Conservation (phyloP, 208 protist genomes). For the Crithidia fasciculata region DNA sequence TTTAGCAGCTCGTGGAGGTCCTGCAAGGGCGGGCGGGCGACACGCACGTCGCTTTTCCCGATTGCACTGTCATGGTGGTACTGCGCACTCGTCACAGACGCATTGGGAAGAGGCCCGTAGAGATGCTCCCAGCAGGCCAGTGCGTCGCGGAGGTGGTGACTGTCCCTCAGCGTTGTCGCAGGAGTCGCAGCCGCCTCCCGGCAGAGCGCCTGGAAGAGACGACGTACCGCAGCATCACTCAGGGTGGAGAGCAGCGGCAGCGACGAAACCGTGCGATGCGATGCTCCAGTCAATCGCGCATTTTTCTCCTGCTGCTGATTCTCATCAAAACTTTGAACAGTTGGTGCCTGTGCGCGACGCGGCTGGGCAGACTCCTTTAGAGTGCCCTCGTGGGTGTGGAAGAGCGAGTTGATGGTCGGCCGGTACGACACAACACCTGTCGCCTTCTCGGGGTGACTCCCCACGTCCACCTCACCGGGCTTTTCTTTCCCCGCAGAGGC, state of each 20-base stretch:
- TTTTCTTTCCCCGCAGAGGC: not conserved
- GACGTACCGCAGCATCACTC: conserved; percentile 27
- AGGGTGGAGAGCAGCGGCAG: conserved; percentile 18
- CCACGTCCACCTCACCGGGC: not conserved
- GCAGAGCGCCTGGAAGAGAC: conserved; percentile 30
- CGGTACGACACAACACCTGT: not conserved
- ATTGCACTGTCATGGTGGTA: not conserved
- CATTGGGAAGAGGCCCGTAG: conserved; percentile 20
- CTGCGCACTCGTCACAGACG: not conserved
- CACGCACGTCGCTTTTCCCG: not conserved
- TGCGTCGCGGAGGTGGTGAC: not conserved
- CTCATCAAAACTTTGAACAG: not conserved
- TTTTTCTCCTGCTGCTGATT: not conserved
- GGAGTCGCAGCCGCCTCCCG: not conserved
- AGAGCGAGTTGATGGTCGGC: conserved; percentile 26
- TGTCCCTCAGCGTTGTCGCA: not conserved
- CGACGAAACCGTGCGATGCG: not conserved
- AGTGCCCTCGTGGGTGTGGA: conserved; percentile 8
- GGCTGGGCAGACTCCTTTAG: no score
- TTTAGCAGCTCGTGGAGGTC: conserved; percentile 74
- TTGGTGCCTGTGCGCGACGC: no score
- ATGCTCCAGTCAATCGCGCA: no score
- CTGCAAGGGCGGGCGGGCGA: conserved; percentile 22
- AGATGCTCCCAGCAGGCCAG: conserved; percentile 35
- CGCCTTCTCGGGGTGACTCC: not conserved